phyloP scores from a whole-genome alignment of 139 green algal genomes.

The Yamagishiella unicocca region DNA sequence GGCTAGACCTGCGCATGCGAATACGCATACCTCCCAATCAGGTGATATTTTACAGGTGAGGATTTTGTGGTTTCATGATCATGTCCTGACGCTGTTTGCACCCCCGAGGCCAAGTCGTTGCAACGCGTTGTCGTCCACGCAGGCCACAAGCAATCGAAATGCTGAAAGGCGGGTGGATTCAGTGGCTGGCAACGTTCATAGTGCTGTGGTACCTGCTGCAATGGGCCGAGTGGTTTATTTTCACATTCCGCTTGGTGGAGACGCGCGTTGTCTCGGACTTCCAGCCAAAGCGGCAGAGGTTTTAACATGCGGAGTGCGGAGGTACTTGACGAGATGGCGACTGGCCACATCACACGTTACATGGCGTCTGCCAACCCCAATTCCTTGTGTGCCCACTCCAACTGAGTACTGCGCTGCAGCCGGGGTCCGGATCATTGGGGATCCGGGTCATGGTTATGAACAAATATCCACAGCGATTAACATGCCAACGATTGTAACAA shows the following conservation, averaged over 20 bases:
- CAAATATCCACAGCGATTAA: too few species aligned
- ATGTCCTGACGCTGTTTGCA: not conserved
- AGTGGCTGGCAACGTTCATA: slow-evolving; percentile 64
- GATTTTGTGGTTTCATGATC: not conserved
- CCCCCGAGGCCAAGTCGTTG: too few species aligned
- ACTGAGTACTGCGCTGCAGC: too few species aligned
- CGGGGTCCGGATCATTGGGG: too few species aligned
- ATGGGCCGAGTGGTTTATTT: slow-evolving; percentile 56
- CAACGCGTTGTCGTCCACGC: not conserved
- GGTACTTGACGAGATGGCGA: not conserved
- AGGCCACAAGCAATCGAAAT: slow-evolving; percentile 56
- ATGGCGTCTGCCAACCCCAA: not conserved
- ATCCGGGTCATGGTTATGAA: too few species aligned
- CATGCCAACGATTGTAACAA: too few species aligned
- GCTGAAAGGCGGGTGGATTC: slow-evolving; percentile 76
- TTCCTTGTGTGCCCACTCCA: too few species aligned
- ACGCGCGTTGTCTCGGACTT: slow-evolving; percentile 61
- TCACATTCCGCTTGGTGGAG: slow-evolving; percentile 54
- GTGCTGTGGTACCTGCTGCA: slow-evolving; percentile 62
- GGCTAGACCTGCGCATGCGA: slow-evolving; percentile 49
- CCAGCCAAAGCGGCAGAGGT: slow-evolving; percentile 41
- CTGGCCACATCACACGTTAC: not conserved
- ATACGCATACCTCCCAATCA: slow-evolving; percentile 65
- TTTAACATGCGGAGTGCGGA: slow-evolving; percentile 23
- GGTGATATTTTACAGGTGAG: slow-evolving; percentile 60